Base-by-base conservation (phyloP, 495 filamentous ascomycete genomes). In the Massariosphaeria phaeospora region DNA sequence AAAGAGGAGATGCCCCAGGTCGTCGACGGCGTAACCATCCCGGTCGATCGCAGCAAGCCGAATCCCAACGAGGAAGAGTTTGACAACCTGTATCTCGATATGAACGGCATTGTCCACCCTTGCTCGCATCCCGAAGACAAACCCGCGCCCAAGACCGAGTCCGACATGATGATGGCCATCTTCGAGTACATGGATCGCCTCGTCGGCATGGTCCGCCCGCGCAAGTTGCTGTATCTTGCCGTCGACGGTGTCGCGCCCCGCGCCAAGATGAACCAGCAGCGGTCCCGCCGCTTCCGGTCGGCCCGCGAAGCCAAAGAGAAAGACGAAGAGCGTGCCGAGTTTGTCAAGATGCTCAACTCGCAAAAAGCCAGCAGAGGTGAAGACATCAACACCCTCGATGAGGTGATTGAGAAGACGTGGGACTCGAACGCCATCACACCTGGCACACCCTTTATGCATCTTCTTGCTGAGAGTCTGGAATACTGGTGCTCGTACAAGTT, bases 51-150 rank as follows among this genome's bases (percentile, higher is more conserved):
- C 17, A 86, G 84, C n/a, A 72, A 77, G 24, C 82, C 88, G 1
- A 99, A 99, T 69, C 93, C 93, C 5, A 99, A 99, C 73, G 91
- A 90, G 69, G 93, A 96, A 70, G 91, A 97, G 68, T 87, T 91
- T 64, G 91, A 99, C 70, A 99, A 97, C 66, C 77, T 99, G 2
- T 99, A 97, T 66, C 80, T 99, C 46, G 93, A 99, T 66, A 97
- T 99, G 93, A 99, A 99, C 73, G 93, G 93, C 68, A 99, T 99
- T 61, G 93, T 99, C 38, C 93, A 99, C 79, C 94, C 94, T 1
- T 99, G 93, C 73, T 95, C 91, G 4, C 93, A 99, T 72, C 93
- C 93, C 1, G 93, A 99, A 70, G 91, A 96, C 59, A 84, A 79
- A 55, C 89, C 93, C 2, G 79, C 93, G 3, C 93, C 93, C 24